Percentiles rank a stretch among this genome's conserved stretches.
Evolutionary conservation across 225 moss, liverwort and hornwort species (phyloP).

Genomic region (Pseudisothecium myosuroides): DNA sequence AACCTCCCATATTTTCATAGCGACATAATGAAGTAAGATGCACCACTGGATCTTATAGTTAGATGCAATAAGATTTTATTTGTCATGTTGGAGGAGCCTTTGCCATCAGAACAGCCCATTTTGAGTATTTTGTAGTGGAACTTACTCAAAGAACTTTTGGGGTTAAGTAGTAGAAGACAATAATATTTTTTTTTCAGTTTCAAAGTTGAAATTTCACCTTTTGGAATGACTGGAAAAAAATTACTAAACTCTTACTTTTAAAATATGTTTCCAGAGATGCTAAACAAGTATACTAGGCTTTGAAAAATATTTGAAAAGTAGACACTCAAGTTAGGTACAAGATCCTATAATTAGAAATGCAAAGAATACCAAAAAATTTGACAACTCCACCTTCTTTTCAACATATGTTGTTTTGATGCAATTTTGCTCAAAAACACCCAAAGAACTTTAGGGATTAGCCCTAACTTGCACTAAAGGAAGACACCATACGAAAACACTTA

Average conservation of each 20-base stretch:
- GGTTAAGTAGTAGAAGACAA: neutral
- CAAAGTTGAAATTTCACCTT: neutral
- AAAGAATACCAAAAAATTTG: neutral
- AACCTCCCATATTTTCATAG: no score
- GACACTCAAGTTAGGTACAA: no score
- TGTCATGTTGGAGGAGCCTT: no score
- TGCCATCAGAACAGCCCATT: no score
- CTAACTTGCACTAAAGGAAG: neutral
- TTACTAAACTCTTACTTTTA: neutral
- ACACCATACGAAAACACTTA: neutral
- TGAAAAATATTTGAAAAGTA: no score
- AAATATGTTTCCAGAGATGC: neutral
- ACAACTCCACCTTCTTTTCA: neutral
- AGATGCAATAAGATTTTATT: no score
- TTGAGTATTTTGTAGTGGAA: no score
- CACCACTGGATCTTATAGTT: no score
- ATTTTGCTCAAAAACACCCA: neutral
- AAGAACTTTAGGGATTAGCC: neutral
- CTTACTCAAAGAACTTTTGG: no score
- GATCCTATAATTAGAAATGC: neutral
- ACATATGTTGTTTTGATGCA: rapidly evolving
- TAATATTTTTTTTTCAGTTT: neutral
- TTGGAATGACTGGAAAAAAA: neutral
- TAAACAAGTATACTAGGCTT: neutral
- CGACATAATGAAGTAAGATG: no score